Conservation (phyloP, 2,329 filamentous ascomycete genomes). For the Sclerotinia trifoliorum region DNA sequence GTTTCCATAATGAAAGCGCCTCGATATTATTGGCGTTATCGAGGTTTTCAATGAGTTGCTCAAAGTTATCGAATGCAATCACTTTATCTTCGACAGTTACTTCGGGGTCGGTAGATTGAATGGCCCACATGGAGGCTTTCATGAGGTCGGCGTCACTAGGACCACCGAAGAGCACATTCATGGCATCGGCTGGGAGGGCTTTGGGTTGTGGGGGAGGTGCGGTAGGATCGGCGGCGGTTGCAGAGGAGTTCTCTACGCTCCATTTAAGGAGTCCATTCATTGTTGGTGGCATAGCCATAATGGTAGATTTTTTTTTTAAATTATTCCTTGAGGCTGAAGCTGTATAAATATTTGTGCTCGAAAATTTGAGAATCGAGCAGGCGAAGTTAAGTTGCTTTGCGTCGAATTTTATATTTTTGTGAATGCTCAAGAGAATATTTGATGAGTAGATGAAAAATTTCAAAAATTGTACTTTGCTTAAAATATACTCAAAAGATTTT, state of each 20-base stretch:
- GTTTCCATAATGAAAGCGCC: constrained; percentile 75
- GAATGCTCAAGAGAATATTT: not conserved
- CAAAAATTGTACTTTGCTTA: not conserved
- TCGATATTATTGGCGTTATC: constrained; percentile 97
- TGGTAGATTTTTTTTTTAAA: not conserved
- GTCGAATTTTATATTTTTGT: not conserved
- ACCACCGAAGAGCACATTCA: constrained; percentile 75
- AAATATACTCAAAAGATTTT: not conserved
- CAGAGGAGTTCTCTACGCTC: constrained; percentile 58
- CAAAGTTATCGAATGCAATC: constrained; percentile 89
- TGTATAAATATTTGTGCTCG: not conserved
- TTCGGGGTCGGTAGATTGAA: constrained; percentile 60
- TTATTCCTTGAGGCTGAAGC: not conserved
- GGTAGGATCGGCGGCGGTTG: constrained; percentile 36
- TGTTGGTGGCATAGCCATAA: constrained; percentile 34
- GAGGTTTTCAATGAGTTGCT: constrained; percentile 85
- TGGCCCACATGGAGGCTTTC: constrained; percentile 76
- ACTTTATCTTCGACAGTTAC: constrained; percentile 73
- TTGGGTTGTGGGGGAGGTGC: constrained; percentile 34
- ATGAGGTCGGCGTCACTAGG: constrained; percentile 91
- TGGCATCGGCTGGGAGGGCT: constrained; percentile 64
- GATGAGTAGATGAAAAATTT: not conserved
- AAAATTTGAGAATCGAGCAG: not conserved
- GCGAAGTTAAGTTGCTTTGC: constrained; percentile 1
- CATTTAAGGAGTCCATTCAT: constrained; percentile 42